Evolutionary conservation across 1,284 basidiomycete genomes (phyloP), one percentile per base, ranked within the genome.

Genomic region (Vanrija sp.): DNA sequence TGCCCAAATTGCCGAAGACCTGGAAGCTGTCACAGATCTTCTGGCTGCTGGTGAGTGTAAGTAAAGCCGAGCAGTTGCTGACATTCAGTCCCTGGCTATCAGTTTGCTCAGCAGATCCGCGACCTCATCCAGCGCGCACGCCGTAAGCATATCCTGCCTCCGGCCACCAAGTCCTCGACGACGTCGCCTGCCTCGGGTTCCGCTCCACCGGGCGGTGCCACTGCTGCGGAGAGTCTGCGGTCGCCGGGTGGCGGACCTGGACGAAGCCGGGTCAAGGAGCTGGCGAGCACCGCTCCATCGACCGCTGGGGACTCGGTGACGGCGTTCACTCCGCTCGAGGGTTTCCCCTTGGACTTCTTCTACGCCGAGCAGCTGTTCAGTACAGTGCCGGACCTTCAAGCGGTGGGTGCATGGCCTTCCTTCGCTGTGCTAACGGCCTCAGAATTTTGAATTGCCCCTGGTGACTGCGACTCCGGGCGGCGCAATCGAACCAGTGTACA

Each of bases 361-460:
- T 69, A 69, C 43, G 71, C 71, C 23, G 71, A 73, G 45, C 63
- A 68, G 51, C 55, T 73, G 23, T 69, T 71, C 23, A 58, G 34
- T 12, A 19, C 25, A 29, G 28, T 34, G 46, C 18, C 18, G n/a
- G 12, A 53, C 16, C 54, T 34, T 12, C 4, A 8, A 34, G 12
- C 34, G 9, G 34, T 34, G 34, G 34, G 34, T 34, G 9, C 9
- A 14, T 34, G 2, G 60, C n/a, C 43, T 40, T 18, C 23, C 16
- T 28, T 14, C 8, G 34, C 15, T 12, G 4, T 12, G 14, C 34
- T 34, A 12, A 34, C 34, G 29, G 15, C 6, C 8, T 26, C 25
- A n/a, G 43, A 9, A 26, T 21, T 21, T 16, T 12, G 25, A 38
- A 25, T 46, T 18, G n/a, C 25, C 43, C 7, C 34, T 1, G 43